These are phyloP conservation scores for Pythium grandisporangium DNA, from an alignment of 352 stramenopile genomes.

Conservation along the genomic window DNA sequence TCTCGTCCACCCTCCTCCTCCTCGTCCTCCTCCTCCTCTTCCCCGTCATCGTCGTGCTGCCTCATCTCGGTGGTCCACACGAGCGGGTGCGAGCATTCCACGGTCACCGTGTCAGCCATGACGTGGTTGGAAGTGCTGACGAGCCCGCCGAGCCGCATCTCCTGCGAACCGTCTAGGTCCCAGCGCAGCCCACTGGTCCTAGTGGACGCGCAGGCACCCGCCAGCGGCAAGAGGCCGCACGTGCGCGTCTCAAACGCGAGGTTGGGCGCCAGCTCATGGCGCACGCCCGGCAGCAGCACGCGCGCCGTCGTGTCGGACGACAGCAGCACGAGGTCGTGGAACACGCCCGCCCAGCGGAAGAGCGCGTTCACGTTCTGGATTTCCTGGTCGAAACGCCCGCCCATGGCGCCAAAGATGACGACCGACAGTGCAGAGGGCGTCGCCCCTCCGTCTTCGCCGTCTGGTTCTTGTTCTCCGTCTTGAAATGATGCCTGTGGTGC, in stretches of 20 bases:
- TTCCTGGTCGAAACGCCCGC: conserved; percentile 96
- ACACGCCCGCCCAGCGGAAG: conserved; percentile 79
- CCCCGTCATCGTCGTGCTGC: conserved; percentile 15
- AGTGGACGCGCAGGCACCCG: conserved; percentile 56
- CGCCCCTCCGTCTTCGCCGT: too few species aligned
- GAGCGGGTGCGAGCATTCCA: conserved; percentile 69
- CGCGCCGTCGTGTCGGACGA: conserved; percentile 86
- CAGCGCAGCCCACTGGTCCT: conserved; percentile 88
- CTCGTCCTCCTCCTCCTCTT: neutral
- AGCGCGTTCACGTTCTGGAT: conserved; percentile 94
- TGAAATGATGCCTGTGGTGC: conserved; percentile 1
- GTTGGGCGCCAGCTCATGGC: conserved; percentile 74
- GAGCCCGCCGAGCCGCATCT: conserved; percentile 67
- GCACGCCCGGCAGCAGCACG: conserved; percentile 52
- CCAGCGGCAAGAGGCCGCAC: conserved; percentile 92
- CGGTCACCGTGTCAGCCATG: conserved; percentile 40
- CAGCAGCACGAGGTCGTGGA: conserved; percentile 81
- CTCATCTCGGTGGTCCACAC: conserved; percentile 86
- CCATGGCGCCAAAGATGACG: conserved; percentile 92
- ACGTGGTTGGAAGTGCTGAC: conserved; percentile 85
- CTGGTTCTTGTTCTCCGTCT: conserved; percentile 14
- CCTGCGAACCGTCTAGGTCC: conserved; percentile 54
- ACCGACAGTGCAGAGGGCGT: too few species aligned
- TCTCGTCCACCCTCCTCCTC: too few species aligned
- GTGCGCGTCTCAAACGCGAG: conserved; percentile 88